A percentile compares a stretch with the other conserved stretches of the same genome.
Evolutionary conservation across 1,139 yeast genomes (phyloP).

Genomic region (Yamadazyma jaroonii): DNA sequence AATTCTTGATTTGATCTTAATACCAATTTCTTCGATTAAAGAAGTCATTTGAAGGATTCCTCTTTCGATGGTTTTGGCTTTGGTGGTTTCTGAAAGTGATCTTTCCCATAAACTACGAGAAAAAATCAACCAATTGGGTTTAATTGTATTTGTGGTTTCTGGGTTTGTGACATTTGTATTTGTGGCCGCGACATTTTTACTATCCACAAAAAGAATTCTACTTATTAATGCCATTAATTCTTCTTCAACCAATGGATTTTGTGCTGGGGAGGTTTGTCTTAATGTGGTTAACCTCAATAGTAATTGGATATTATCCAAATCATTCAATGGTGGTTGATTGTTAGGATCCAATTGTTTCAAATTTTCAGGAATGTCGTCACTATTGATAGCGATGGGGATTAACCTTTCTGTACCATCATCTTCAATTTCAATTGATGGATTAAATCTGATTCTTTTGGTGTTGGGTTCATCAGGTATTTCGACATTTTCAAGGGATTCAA

Average conservation of each 20-base stretch:
- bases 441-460: slow-evolving; percentile 43
- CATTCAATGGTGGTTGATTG: slow-evolving; percentile 69
- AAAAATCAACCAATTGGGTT: slow-evolving; percentile 69
- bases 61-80: slow-evolving; percentile 86
- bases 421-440: slow-evolving; percentile 20
- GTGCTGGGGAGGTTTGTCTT: slow-evolving; percentile 70
- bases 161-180: no score
- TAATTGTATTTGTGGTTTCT: no score
- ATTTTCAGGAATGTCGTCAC: slow-evolving; percentile 59
- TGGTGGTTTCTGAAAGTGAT: slow-evolving; percentile 75
- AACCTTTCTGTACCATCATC: slow-evolving; percentile 31
- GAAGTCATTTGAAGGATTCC: slow-evolving; percentile 93
- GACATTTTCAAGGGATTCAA: slow-evolving; percentile 58
- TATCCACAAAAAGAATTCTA: slow-evolving; percentile 59
- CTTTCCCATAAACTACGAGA: slow-evolving; percentile 90
- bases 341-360: slow-evolving; percentile 71
- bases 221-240: slow-evolving; percentile 73
- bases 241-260: slow-evolving; percentile 71
- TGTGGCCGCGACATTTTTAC: slow-evolving; percentile 31
- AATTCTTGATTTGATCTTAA: slow-evolving; percentile 58
- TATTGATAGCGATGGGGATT: slow-evolving; percentile 59
- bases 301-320: slow-evolving; percentile 70
- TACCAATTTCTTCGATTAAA: slow-evolving; percentile 83
- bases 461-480: slow-evolving; percentile 29
- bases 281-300: slow-evolving; percentile 64